Percentiles rank a stretch among this genome's conserved stretches.
These are phyloP conservation scores for Perkinsus olseni DNA, from an alignment of 169 alveolate genomes.

Conservation along the genomic window DNA sequence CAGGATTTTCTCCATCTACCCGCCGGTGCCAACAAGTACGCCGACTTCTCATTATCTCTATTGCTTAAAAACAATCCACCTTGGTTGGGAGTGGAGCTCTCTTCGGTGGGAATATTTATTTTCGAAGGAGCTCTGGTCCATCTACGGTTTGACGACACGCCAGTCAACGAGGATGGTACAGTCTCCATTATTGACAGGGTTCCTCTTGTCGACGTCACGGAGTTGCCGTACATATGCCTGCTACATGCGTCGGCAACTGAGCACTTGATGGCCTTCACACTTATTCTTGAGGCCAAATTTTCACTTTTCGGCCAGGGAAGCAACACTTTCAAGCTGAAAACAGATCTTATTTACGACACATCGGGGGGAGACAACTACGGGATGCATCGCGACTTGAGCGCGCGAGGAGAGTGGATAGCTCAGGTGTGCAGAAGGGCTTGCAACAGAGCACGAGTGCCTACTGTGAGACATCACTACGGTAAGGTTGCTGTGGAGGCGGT, in stretches of 20 bases:
- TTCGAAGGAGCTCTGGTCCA: background rate
- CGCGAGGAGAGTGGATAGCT: no score
- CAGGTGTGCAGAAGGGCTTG: no score
- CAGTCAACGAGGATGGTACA: background rate
- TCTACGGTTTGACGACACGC: background rate
- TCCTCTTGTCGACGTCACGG: background rate
- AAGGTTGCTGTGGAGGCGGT: no score
- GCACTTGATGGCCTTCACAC: background rate
- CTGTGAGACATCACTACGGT: no score
- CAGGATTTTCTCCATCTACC: background rate
- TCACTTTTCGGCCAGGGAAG: background rate
- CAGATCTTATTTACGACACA: background rate
- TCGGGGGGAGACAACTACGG: no score
- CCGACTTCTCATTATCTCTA: background rate
- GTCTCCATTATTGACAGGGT: background rate
- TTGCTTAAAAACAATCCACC: background rate
- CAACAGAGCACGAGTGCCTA: no score
- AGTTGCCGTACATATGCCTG: background rate
- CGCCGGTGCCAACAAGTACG: background rate
- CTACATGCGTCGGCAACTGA: background rate
- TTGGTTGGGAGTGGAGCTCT: background rate
- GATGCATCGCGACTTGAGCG: no score
- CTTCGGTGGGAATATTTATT: background rate
- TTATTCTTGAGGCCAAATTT: background rate
- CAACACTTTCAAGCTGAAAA: background rate